These are phyloP conservation scores for Erucastrum elatum DNA, from an alignment of 345 rosid species.

Conservation along the genomic window DNA sequence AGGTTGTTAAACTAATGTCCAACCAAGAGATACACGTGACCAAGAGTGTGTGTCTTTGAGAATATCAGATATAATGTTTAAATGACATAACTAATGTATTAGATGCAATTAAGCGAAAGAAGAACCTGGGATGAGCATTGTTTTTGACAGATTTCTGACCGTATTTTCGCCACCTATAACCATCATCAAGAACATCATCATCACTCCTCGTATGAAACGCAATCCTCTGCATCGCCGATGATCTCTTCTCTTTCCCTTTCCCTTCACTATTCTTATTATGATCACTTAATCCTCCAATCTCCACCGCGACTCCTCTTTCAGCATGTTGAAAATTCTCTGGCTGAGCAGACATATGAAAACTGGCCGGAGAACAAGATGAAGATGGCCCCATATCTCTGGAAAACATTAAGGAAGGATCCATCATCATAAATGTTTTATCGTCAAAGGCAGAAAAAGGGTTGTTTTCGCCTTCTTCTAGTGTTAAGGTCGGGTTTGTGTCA, in stretches of 20 bases:
- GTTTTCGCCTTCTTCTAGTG: conserved; percentile 32
- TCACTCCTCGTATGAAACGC: conserved; percentile 50
- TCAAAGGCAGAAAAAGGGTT: conserved; percentile 35
- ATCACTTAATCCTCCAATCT: conserved; percentile 11
- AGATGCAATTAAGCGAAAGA: conserved; percentile 5
- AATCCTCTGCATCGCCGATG: conserved; percentile 31
- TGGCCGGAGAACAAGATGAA: conserved; percentile 32
- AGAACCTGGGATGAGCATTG: conserved; percentile 47
- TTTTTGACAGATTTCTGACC: conserved; percentile 53
- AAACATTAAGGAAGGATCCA: conserved; percentile 37
- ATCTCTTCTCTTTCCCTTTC: conserved; percentile 29
- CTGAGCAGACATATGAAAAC: conserved; percentile 23
- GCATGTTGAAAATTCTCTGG: conserved; percentile 11
- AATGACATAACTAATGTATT: not conserved
- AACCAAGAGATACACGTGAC: conserved; percentile 24
- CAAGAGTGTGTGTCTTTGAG: not conserved
- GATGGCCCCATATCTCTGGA: conserved; percentile 18
- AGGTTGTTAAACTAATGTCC: conserved; percentile 40
- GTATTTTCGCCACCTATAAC: conserved; percentile 53
- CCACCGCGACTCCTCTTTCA: conserved; percentile 11
- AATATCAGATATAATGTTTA: not conserved
- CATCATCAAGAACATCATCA: conserved; percentile 58
- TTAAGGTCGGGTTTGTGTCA: conserved; percentile 27
- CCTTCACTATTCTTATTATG: conserved; percentile 28
- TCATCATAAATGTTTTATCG: conserved; percentile 35